These are phyloP conservation scores for Yamadazyma sp. DNA, from an alignment of 805 yeast genomes.

Conservation along the genomic window DNA sequence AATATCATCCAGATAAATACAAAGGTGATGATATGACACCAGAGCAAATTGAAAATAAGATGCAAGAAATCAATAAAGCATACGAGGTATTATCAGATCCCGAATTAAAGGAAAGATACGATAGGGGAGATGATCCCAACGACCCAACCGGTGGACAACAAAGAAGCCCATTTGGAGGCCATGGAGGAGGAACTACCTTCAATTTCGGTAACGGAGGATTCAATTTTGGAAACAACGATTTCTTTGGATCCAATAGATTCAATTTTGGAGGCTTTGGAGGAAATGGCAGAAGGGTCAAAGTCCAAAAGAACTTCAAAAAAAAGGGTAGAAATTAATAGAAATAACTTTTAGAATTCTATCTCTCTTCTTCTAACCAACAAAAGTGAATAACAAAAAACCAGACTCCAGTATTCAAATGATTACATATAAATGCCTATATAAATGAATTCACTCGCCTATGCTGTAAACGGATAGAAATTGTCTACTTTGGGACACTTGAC, in stretches of 20 bases:
- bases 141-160: conserved; percentile 25
- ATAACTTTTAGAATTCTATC: no score
- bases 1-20: conserved; percentile 91
- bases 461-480: no score
- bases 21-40: conserved; percentile 60
- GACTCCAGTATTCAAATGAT: no score
- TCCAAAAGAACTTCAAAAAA: conserved; percentile 16
- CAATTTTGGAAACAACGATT: conserved; percentile 10
- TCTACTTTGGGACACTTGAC: no score
- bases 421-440: no score
- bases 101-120: conserved; percentile 63
- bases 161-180: conserved; percentile 9
- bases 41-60: conserved; percentile 72
- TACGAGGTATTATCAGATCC: conserved; percentile 78
- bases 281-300: conserved; percentile 11
- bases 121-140: conserved; percentile 56
- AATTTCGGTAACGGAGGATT: conserved; percentile 14
- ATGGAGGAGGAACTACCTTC: conserved; percentile 13
- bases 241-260: conserved; percentile 3
- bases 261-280: conserved; percentile 8
- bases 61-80: conserved; percentile 92
- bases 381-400: no score
- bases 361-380: no score
- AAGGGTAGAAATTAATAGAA: conserved; percentile 4
- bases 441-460: no score